A percentile compares a stretch with the other conserved stretches of the same genome.
phyloP scores from a whole-genome alignment of 345 rosid genomes.

The Acer negundo region DNA sequence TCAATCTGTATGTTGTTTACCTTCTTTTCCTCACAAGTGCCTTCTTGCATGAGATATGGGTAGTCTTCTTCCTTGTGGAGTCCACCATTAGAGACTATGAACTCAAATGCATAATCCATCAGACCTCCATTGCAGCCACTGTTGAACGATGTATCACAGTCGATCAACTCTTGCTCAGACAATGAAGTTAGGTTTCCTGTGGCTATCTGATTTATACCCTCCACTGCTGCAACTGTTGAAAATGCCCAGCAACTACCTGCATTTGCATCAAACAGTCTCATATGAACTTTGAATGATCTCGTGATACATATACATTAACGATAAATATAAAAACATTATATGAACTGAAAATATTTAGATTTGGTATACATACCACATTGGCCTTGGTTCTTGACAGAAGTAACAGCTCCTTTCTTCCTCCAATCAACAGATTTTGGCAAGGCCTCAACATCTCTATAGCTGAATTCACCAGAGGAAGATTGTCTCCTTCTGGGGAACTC shows the following conservation, averaged over 20 bases:
- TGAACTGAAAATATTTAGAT: background rate
- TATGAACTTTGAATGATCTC: too few relatives aligned
- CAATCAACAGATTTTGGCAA: conserved; percentile 74
- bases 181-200: conserved; percentile 66
- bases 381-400: conserved; percentile 82
- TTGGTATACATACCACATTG: conserved; percentile 53
- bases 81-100: conserved; percentile 70
- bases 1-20: conserved; percentile 24
- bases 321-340: too few relatives aligned
- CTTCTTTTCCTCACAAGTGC: conserved; percentile 59
- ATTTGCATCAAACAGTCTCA: background rate
- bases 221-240: conserved; percentile 85
- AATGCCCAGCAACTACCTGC: conserved; percentile 98
- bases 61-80: conserved; percentile 77
- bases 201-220: conserved; percentile 79
- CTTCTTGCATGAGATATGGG: conserved; percentile 65
- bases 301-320: background rate
- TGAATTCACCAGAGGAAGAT: conserved; percentile 33
- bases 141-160: conserved; percentile 68
- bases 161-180: conserved; percentile 91
- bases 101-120: conserved; percentile 84
- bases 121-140: conserved; percentile 92
- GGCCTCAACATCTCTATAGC: conserved; percentile 39
- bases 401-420: conserved; percentile 89
- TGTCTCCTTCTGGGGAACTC: conserved; percentile 26